Conservation (phyloP, 129 eudicot genomes). For the Glebionis coronaria region DNA sequence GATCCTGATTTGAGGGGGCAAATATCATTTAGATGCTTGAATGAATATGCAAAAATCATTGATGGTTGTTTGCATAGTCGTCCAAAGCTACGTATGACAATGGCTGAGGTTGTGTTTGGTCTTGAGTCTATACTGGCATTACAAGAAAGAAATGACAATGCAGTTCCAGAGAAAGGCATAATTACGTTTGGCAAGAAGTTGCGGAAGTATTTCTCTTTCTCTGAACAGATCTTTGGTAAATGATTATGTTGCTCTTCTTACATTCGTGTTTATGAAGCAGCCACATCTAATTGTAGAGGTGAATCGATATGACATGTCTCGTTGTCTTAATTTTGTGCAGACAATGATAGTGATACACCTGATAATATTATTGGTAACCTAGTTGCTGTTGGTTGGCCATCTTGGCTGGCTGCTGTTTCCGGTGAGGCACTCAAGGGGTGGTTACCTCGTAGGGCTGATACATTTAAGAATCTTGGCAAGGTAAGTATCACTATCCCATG, state of each 20-base stretch:
- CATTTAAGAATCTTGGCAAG: conserved; percentile 6
- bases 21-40: conserved; percentile 8
- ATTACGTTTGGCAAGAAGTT: background rate
- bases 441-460: conserved; percentile 5
- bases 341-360: background rate
- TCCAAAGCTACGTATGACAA: conserved; percentile 3
- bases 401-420: conserved; percentile 13
- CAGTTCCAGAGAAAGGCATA: background rate
- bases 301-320: background rate
- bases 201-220: conserved; percentile 1
- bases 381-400: conserved; percentile 15
- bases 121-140: background rate
- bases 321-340: conserved; percentile 3
- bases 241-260: background rate
- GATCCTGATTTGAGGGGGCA: conserved; percentile 10
- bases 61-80: conserved; percentile 7
- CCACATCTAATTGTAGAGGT: background rate
- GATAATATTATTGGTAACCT: background rate
- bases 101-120: conserved; percentile 10
- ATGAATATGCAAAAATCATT: background rate
- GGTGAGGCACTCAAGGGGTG: conserved; percentile 12
- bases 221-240: background rate
- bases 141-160: background rate
- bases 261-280: background rate
- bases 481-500: background rate